Conservation (phyloP, 78 protist species). For the Emiliania huxleyi region DNA sequence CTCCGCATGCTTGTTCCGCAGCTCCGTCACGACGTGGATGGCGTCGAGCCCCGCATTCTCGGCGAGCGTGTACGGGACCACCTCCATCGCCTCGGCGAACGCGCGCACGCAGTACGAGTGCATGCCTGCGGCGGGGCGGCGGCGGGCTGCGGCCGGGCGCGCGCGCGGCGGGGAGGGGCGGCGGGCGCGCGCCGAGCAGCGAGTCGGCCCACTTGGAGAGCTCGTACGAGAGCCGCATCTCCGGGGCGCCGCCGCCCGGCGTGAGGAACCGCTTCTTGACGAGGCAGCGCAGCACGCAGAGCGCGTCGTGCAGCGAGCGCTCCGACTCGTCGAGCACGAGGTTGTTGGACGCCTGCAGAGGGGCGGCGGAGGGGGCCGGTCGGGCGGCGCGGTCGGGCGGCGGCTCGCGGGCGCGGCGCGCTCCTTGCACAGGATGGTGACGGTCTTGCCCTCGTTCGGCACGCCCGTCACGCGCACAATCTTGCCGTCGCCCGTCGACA, state of each 20-base stretch:
- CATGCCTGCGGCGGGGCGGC: too few relatives aligned
- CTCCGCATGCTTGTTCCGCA: conserved; percentile 82
- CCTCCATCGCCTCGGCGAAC: conserved; percentile 96
- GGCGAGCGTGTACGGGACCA: conserved; percentile 97
- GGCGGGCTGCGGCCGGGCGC: too few relatives aligned
- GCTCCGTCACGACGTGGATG: conserved; percentile 92
- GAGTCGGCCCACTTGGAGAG: conserved; percentile 77
- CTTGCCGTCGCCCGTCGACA: conserved; percentile 78
- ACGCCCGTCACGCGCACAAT: conserved; percentile 82
- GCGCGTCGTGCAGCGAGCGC: conserved; percentile 98
- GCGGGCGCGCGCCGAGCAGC: too few relatives aligned
- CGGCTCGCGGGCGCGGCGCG: too few relatives aligned
- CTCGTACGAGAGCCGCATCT: conserved; percentile 62
- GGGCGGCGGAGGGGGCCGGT: too few relatives aligned
- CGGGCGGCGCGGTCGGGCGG: too few relatives aligned
- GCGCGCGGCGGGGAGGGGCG: too few relatives aligned
- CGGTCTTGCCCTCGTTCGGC: conserved; percentile 83
- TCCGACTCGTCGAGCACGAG: conserved; percentile 75
- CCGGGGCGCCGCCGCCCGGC: conserved; percentile 99
- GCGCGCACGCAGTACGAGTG: conserved; percentile 82
- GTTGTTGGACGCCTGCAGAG: conserved; percentile 95
- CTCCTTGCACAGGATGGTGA: conserved; percentile 74
- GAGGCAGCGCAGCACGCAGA: conserved; percentile 98
- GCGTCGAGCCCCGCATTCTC: conserved; percentile 99
- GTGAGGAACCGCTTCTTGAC: conserved; percentile 88